phyloP scores from a whole-genome alignment of 1,139 yeast species.

The Suhomyces coccinellae region DNA sequence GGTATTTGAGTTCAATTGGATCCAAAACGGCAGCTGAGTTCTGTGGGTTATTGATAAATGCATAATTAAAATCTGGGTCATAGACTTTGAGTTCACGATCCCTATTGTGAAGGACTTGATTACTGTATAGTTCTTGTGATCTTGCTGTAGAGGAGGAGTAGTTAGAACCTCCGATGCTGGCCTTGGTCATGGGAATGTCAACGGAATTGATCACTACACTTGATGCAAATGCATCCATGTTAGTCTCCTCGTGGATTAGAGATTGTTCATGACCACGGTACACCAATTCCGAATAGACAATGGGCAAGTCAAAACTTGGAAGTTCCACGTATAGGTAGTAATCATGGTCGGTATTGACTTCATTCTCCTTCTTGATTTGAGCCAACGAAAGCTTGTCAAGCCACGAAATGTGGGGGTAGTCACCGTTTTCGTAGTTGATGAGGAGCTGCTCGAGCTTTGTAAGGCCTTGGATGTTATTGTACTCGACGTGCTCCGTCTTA shows the following conservation, averaged over 20 bases:
- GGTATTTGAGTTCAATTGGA: conserved; percentile 85
- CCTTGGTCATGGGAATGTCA: conserved; percentile 30
- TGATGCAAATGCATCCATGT: conserved; percentile 15
- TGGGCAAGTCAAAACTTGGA: conserved; percentile 76
- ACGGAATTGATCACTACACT: conserved; percentile 37
- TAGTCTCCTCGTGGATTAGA: conserved; percentile 11
- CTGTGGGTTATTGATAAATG: conserved; percentile 8
- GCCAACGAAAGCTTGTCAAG: conserved; percentile 68
- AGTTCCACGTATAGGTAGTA: conserved; percentile 66
- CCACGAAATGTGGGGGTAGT: conserved; percentile 66
- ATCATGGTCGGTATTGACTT: conserved; percentile 21
- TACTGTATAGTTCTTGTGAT: conserved; percentile 2
- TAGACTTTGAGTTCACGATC: conserved; percentile 25
- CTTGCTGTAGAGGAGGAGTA: conserved; percentile 1
- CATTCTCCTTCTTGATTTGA: conserved; percentile 33
- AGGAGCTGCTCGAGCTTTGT: conserved; percentile 52
- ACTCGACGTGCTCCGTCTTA: conserved; percentile 19
- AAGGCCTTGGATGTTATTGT: conserved; percentile 25
- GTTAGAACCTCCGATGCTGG: conserved; percentile 3
- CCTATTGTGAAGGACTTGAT: not conserved
- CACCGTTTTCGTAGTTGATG: conserved; percentile 70
- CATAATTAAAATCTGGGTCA: conserved; percentile 41
- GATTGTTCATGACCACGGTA: conserved; percentile 18
- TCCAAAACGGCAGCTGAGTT: conserved; percentile 52
- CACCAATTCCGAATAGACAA: conserved; percentile 68